phyloP scores from a whole-genome alignment of 345 rosid species.

The Rhizophora apiculata region DNA sequence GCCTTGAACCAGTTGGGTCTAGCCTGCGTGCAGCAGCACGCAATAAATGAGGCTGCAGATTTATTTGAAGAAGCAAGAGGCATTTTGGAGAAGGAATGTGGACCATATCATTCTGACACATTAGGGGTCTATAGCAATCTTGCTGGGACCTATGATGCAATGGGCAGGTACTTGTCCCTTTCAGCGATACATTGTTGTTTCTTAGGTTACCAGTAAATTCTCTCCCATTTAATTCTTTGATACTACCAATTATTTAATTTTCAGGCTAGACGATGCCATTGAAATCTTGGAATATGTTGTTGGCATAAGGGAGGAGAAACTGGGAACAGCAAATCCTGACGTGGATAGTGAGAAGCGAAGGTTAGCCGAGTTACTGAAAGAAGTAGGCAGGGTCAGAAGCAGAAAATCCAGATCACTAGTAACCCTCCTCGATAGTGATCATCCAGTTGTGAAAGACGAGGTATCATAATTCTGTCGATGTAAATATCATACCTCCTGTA shows the following conservation, averaged over 20 bases:
- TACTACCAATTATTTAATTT: background rate
- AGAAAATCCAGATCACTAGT: slow-evolving; percentile 67
- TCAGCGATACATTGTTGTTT: background rate
- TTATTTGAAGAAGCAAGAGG: slow-evolving; percentile 84
- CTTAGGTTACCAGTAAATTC: background rate
- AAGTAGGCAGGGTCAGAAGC: slow-evolving; percentile 75
- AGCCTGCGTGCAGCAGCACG: slow-evolving; percentile 65
- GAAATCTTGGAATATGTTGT: slow-evolving; percentile 77
- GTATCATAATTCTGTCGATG: slow-evolving; percentile 26
- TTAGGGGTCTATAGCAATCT: slow-evolving; percentile 88
- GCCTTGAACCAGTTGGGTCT: slow-evolving; percentile 92
- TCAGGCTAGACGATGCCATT: slow-evolving; percentile 89
- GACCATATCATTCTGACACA: slow-evolving; percentile 92
- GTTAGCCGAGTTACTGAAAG: slow-evolving; percentile 70
- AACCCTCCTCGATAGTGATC: slow-evolving; percentile 53
- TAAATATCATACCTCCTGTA: slow-evolving; percentile 21
- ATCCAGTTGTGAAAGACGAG: slow-evolving; percentile 29
- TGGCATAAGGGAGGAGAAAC: slow-evolving; percentile 91
- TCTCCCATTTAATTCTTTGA: background rate
- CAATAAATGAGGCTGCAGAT: slow-evolving; percentile 83
- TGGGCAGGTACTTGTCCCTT: slow-evolving; percentile 67
- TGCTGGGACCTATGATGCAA: slow-evolving; percentile 96
- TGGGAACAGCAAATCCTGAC: slow-evolving; percentile 94
- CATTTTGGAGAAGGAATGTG: slow-evolving; percentile 76
- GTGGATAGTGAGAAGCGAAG: slow-evolving; percentile 79